Conservation (phyloP, 345 rosid species). For the Conringia planisiliqua region DNA sequence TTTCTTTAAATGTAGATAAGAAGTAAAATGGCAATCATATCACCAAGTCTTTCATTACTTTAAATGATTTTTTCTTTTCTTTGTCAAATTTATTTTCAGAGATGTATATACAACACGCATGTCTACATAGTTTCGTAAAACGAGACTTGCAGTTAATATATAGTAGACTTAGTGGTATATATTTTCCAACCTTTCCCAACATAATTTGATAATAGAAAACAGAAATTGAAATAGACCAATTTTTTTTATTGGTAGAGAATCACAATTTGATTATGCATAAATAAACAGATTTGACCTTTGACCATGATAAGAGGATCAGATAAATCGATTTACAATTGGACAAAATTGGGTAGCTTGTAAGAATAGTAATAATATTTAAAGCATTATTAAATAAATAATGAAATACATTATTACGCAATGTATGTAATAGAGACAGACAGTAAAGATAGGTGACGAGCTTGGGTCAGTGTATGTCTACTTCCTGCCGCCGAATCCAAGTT, state of each 20-base stretch:
- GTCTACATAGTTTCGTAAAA: slow-evolving; percentile 4
- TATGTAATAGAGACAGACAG: slow-evolving; percentile 28
- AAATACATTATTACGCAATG: slow-evolving; percentile 24
- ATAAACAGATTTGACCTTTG: neutral
- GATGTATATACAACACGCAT: slow-evolving; percentile 2
- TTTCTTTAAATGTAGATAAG: slow-evolving; percentile 49
- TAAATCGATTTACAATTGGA: neutral
- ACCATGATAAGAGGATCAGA: slow-evolving; percentile 5
- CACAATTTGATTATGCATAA: neutral
- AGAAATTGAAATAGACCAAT: neutral
- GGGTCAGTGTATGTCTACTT: slow-evolving; percentile 35
- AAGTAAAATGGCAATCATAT: slow-evolving; percentile 32
- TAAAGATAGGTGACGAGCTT: slow-evolving; percentile 20
- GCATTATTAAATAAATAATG: neutral
- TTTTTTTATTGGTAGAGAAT: neutral
- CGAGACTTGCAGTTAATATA: slow-evolving; percentile 2
- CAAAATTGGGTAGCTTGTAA: slow-evolving; percentile 25
- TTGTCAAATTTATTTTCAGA: neutral
- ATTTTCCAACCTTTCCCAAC: neutral
- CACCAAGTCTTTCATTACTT: slow-evolving; percentile 32
- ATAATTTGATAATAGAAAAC: neutral
- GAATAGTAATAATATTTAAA: neutral
- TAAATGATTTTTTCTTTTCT: neutral
- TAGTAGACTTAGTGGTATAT: neutral
- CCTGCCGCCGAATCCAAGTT: slow-evolving; percentile 36